Evolutionary conservation across 2,329 filamentous ascomycete species (phyloP), one percentile per base, ranked within the genome.

Genomic region (Colletotrichum eleusines): DNA sequence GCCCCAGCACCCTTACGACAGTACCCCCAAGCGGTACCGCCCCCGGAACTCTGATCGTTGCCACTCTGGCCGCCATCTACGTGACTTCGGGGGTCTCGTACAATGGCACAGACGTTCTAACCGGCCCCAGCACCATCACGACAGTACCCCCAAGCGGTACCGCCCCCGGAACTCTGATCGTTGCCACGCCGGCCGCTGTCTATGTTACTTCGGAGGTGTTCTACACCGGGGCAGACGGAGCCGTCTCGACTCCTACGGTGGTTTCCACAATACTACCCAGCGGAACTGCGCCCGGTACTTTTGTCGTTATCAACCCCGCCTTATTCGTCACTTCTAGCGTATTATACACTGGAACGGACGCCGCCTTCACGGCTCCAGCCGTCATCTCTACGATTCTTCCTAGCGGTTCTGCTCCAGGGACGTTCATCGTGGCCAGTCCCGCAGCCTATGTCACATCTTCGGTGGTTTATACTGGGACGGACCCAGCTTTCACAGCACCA

Each of bases 261-360:
- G 69, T 69, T 1, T 66, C 66, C 5, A 67, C 71, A 1, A 58
- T 71, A 9, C 54, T 31, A 4, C 67, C 63, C 3, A 73, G 60
- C 26, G 71, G 72, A 18, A 72, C 54, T 8, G 40, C 48, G 20
- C 55, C 70, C 8, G 72, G 66, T 12, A 70, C 70, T 5, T 44
- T 68, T 16, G 61, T 74, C 20, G 26, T 72, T 2, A 54, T 62
- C 9, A 46, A 50, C 3, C 67, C 72, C 5, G 70, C 62, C n/a
- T 58, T 55, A 0, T 74, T 66, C 35, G 53, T 71, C 26, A 74
- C 72, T 2, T 63, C 72, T 5, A 50, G 23, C n/a, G 53, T 58
- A 0, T n/a, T 72, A 23, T 61, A 71, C 23, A 70, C 68, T 1
- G 72, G 69, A 14, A 61, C 50, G 2, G 46, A 59, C 6, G 69